Evolutionary conservation across 164 flowering plant species (phyloP).

Genomic region (Aristolochia contorta): DNA sequence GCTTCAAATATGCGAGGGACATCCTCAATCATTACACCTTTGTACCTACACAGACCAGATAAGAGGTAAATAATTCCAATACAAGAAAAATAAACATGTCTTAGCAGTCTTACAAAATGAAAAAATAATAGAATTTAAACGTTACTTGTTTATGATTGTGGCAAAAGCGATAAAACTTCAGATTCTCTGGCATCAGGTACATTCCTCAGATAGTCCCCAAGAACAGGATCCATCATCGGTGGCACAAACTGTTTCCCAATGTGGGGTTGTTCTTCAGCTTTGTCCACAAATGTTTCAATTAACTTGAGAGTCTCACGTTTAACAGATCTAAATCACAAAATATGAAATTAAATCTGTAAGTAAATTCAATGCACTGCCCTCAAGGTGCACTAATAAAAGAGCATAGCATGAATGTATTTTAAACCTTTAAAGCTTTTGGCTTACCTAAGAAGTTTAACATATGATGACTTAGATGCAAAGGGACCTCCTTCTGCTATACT

Average conservation of each 20-base stretch:
- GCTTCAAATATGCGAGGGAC: conserved; percentile 98
- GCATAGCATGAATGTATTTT: not conserved
- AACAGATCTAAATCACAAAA: conserved; percentile 58
- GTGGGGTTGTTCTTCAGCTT: conserved; percentile 94
- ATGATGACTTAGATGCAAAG: conserved; percentile 73
- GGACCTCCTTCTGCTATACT: conserved; percentile 93
- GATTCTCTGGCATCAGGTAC: conserved; percentile 99
- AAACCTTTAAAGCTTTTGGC: not conserved
- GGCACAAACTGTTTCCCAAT: conserved; percentile 98
- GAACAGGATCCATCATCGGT: conserved; percentile 99
- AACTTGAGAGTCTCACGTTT: conserved; percentile 96
- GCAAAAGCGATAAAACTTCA: conserved; percentile 94
- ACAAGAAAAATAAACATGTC: too few species aligned
- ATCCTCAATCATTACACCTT: conserved; percentile 82
- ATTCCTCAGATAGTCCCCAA: conserved; percentile 92
- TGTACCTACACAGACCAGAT: conserved; percentile 40
- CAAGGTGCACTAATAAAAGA: not conserved
- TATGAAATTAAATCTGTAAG: not conserved
- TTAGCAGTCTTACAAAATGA: too few species aligned
- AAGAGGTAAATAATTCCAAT: not conserved
- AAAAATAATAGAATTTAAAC: conserved; percentile 2
- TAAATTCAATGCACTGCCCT: not conserved
- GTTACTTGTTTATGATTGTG: conserved; percentile 89
- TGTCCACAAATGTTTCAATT: conserved; percentile 93
- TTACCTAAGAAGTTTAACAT: conserved; percentile 85